Base-by-base conservation (phyloP, 495 filamentous ascomycete genomes). In the Aspergillus cavernicola region DNA sequence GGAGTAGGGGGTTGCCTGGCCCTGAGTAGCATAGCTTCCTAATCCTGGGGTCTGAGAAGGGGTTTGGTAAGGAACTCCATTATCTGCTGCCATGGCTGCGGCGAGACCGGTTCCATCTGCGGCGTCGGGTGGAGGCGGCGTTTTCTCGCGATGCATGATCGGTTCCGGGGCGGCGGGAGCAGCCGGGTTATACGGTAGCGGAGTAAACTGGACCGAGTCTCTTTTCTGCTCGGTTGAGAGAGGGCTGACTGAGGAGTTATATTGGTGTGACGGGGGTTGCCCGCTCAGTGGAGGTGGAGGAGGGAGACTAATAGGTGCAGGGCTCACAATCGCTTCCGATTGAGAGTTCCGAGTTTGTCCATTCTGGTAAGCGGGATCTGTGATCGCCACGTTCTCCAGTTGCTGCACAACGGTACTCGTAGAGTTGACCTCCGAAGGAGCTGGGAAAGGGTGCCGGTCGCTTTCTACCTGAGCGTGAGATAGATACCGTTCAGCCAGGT, bases 121-220 rank as follows among this genome's bases (percentile, higher is more conserved):
- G 26, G 85, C 87, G 60, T 92, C 87, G 12, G 80, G 78, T 26
- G 86, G 86, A 6, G 91, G 91, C 8, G 90, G 90, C 0, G 91
- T 96, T 75, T 95, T 93, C 71, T 96, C 90, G 41, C 91, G 83
- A 59, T 91, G 82, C 47, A 83, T 78, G 59, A 95, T 86, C 12
- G 83, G 83, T 63, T 96, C 91, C 3, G 91, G 88, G 1, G 89
- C 89, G 2, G 91, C 75, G 10, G 91, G 91, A 1, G 91, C 90
- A 0, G 91, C 90, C 1, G 91, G 91, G 67, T 96, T 96, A 59
- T 96, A 96, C 2, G 89, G 81, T 47, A 93, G 80, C n/a, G 89
- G 88, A n/a, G 78, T 75, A 45, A 80, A 84, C 40, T 61, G 74
- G 43, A 72, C 72, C 16, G 75, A 68, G 12, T 79, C 70, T 55